Evolutionary conservation across 257 asterid genomes (phyloP).

Genomic region (Lithospermum erythrorhizon): DNA sequence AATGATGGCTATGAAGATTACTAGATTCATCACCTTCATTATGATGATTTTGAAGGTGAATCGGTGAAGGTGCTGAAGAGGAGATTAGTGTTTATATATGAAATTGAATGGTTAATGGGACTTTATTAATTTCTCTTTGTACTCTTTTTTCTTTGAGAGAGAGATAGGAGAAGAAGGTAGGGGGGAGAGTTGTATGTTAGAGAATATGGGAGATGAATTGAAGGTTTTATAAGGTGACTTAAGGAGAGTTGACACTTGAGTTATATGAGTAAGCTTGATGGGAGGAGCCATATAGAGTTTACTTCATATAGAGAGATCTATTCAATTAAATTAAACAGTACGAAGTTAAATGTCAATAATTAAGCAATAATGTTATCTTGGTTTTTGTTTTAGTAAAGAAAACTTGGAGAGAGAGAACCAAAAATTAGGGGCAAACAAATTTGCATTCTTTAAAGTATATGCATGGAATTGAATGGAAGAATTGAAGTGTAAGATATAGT

Average conservation of each 20-base stretch:
- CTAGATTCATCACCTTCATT: constrained; percentile 33
- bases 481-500: not conserved
- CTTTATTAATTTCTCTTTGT: too few relatives aligned
- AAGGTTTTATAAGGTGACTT: constrained; percentile 7
- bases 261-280: constrained; percentile 1
- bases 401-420: not conserved
- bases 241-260: constrained; percentile 17
- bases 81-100: too few relatives aligned
- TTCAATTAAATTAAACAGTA: too few relatives aligned
- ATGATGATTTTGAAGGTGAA: constrained; percentile 2
- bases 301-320: constrained; percentile 1
- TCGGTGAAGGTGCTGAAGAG: not conserved
- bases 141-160: not conserved
- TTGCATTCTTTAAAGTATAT: too few relatives aligned
- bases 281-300: not conserved
- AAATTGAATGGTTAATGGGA: too few relatives aligned
- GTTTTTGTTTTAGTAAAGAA: constrained; percentile 1
- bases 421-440: not conserved
- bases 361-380: too few relatives aligned
- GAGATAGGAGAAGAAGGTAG: not conserved
- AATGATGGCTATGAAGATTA: constrained; percentile 16
- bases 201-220: not conserved
- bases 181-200: not conserved
- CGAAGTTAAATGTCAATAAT: too few relatives aligned
- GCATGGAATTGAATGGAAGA: too few relatives aligned